Evolutionary conservation across 2,329 filamentous ascomycete species (phyloP), one percentile per base, ranked within the genome.

Genomic region (Pseudohalonectria lignicola): DNA sequence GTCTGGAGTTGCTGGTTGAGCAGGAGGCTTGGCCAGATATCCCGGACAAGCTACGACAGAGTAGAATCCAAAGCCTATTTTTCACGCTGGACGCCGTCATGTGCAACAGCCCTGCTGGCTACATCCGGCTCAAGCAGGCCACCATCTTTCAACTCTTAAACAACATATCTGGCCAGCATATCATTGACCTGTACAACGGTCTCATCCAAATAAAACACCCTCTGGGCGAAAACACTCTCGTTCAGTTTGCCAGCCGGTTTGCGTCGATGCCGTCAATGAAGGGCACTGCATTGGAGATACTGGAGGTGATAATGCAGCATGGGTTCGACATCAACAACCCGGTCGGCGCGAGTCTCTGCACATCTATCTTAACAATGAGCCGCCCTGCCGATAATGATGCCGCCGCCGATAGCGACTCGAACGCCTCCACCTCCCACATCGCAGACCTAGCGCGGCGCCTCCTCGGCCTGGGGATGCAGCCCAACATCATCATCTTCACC

Each of bases 401-500:
- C 2, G 34, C 25, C 18, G 11, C n/a, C 13, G 12, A 20, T 26
- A 4, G 13, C 18, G 9, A 13, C 25, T 1, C 15, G 31, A 33
- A 8, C 33, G 2, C 57, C 66, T 26, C 12, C 33, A 2, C 57
- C 66, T 26, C 12, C 23, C 23, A 66, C 16, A 70, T 69, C 19
- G 63, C 73, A 9, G 56, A 65, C 5, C 60, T 80, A 5, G 69
- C 80, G 17, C 61, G 71, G 37, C 54, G 60, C 8, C 64, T 87
- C 36, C 55, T 82, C 10, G 60, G 70, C 16, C 57, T 69, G n/a
- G 82, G 80, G 2, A 60, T 83, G 34, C 61, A 63, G 16, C 75
- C 82, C 18, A 82, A 84, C 45, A 58, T 74, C 12, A 61, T 76
- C 40, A 68, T 69, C 10, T 75, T 82, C 50, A 82, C 81, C 13